A percentile compares a stretch with the other conserved stretches of the same genome.
phyloP scores from a whole-genome alignment of 1,139 yeast genomes.

The Kodamaea alishanica region DNA sequence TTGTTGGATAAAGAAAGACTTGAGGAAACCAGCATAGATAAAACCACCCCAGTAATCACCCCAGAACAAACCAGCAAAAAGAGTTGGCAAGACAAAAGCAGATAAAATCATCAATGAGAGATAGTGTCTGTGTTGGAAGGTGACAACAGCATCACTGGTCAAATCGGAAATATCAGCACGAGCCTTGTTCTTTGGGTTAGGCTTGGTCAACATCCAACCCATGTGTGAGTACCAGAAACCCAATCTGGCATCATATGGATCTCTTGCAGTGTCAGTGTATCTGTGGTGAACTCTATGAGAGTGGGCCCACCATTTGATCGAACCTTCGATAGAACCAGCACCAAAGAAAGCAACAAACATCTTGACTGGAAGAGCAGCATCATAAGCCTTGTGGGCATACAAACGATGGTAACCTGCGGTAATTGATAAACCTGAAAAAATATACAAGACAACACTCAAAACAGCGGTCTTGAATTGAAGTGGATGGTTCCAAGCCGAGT shows the following conservation, averaged over 20 bases:
- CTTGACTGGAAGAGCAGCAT: slow-evolving; percentile 68
- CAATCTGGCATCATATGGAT: slow-evolving; percentile 93
- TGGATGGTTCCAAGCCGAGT: slow-evolving; percentile 45
- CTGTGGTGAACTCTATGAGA: slow-evolving; percentile 97
- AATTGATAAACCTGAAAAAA: slow-evolving; percentile 78
- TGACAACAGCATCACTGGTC: slow-evolving; percentile 83
- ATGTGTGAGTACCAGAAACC: slow-evolving; percentile 96
- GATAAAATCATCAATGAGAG: slow-evolving; percentile 59
- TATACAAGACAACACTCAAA: slow-evolving; percentile 62
- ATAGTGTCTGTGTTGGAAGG: slow-evolving; percentile 92
- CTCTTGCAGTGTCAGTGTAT: slow-evolving; percentile 93
- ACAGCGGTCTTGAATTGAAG: slow-evolving; percentile 58
- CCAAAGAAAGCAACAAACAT: slow-evolving; percentile 80
- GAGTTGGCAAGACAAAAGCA: slow-evolving; percentile 71
- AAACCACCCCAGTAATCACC: slow-evolving; percentile 93
- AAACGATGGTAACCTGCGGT: slow-evolving; percentile 93
- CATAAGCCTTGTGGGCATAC: slow-evolving; percentile 87
- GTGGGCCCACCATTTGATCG: slow-evolving; percentile 98
- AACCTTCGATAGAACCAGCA: slow-evolving; percentile 94
- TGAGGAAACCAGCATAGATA: slow-evolving; percentile 83
- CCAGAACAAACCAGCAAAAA: slow-evolving; percentile 77
- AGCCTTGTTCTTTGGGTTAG: slow-evolving; percentile 93
- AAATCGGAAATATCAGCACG: slow-evolving; percentile 95
- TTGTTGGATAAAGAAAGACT: slow-evolving; percentile 85
- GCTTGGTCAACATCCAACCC: slow-evolving; percentile 95